Base-by-base conservation (phyloP, 1,284 basidiomycete genomes). In the Ceratobasidium sp. region DNA sequence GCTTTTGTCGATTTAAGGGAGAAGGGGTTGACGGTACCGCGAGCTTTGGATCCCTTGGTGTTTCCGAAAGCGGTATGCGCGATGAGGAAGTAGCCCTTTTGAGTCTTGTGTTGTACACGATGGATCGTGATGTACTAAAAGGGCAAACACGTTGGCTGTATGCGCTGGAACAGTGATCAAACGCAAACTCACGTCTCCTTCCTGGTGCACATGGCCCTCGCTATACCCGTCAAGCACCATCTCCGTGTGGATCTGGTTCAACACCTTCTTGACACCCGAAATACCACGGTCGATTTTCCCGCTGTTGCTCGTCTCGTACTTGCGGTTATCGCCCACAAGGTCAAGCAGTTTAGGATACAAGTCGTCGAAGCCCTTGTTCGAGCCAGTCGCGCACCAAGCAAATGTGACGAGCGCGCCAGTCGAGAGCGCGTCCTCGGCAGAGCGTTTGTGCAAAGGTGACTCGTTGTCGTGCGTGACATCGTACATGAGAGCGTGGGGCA, bases 391-490 rank as follows among this genome's bases (percentile, higher is more conserved):
- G 18, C 88, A 92, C 78, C 87, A 88, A 58, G 91, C 91, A 81
- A 97, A 97, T 0, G 94, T 88, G 18, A 92, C 90, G 16, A 98
- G 84, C 9, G 93, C 92, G 5, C 92, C 95, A 0, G 93, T 95
- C 5, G 93, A 90, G n/a, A 98, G 86, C 0, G 94, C 91, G 79
- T 98, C 94, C 79, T 96, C 93, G 6, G 95, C 93, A 0, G 92
- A 92, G 46, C 94, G 88, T 80, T 96, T 97, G 81, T 92, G 87
- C 11, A 90, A 81, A 1, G 91, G 92, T 0, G 94, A 91, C 80
- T 98, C 94, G 78, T 98, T 98, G 82, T 98, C 95, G 81, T 98
- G 95, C 0, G 96, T 98, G 73, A 94, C 85, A 79, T 98, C 96
- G 81, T 95, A 97, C 79, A 97, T 85, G 38, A 97, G 85, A 0